Base-by-base conservation (phyloP, 768 basidiomycete species). In the Hericium erinaceus region DNA sequence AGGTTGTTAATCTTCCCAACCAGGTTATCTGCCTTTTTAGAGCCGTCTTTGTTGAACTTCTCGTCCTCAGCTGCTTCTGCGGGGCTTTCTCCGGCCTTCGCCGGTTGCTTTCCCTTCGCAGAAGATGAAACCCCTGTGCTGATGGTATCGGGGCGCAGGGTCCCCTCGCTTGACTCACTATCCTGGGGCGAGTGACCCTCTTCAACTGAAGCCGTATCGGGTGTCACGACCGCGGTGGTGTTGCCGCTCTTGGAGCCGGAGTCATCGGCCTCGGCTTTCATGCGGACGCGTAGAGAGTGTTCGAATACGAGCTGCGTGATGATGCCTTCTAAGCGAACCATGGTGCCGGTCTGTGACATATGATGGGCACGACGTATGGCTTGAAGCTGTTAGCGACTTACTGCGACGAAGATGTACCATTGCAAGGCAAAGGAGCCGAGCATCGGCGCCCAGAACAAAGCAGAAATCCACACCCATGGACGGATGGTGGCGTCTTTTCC, bases 1-100 rank as follows among this genome's bases (percentile, higher is more conserved):
- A 90, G 70, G 56, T 89, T 91, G 67, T 86, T 91, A 66, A 92
- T 83, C 66, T 81, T 87, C 10, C 90, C 89, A 39, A 83, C 79
- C 18, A 88, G 69, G 64, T 85, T 83, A 9, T 70, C 71, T 11
- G 69, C 66, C 33, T 58, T 53, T 2, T 49, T 44, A 24, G 22
- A 9, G 16, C 26, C 52, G 33, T 13, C 20, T 24, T 38, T 9
- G 37, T 16, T 16, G 49, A 51, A 24, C 22, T 51, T 51, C 9
- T 13, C 49, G 10, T 53, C 38, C 4, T 26, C 39, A 6, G 18
- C 4, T 11, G 37, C 7, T 10, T 53, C 52, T 20, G 16, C 9
- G 9, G 52, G 10, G 4, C 38, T 37, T 12, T 26, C 37, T 15
- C 28, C 26, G 8, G 10, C 20, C 18, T 53, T n/a, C 11, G 4